phyloP scores from a whole-genome alignment of 2,329 filamentous ascomycete species.

The Emergomyces pasteurianus region DNA sequence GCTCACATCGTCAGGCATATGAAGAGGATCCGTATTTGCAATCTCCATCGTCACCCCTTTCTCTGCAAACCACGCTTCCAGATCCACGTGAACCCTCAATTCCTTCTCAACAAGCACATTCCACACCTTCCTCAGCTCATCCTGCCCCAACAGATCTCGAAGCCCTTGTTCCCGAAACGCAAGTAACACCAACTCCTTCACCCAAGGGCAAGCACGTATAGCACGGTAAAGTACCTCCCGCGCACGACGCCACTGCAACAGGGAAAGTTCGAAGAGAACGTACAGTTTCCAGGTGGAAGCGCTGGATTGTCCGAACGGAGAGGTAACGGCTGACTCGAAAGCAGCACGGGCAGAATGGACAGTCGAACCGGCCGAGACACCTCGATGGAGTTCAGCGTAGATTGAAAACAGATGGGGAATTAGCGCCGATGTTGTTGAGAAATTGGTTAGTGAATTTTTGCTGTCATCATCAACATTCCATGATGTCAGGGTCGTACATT shows the following conservation, averaged over 20 bases:
- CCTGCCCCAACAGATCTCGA: slow-evolving; percentile 26
- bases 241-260: slow-evolving; percentile 28
- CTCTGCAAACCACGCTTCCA: slow-evolving; percentile 34
- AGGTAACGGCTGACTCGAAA: slow-evolving; percentile 42
- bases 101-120: slow-evolving; percentile 50
- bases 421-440: slow-evolving; percentile 8
- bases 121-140: slow-evolving; percentile 43
- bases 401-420: slow-evolving; percentile 44
- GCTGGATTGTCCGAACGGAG: slow-evolving; percentile 24
- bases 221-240: slow-evolving; percentile 46
- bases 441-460: slow-evolving; percentile 7
- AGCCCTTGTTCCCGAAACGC: slow-evolving; percentile 39
- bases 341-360: slow-evolving; percentile 42
- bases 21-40: slow-evolving; percentile 10
- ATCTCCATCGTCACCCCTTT: slow-evolving; percentile 12
- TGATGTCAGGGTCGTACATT: slow-evolving; percentile 19
- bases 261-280: slow-evolving; percentile 37
- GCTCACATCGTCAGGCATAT: slow-evolving; percentile 21
- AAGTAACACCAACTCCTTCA: slow-evolving; percentile 46
- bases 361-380: slow-evolving; percentile 33
- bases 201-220: slow-evolving; percentile 49
- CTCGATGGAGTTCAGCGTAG: slow-evolving; percentile 40
- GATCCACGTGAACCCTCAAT: slow-evolving; percentile 45
- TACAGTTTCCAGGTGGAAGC: slow-evolving; percentile 42
- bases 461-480: slow-evolving; percentile 16